Evolutionary conservation across 495 filamentous ascomycete species (phyloP), one percentile per base, ranked within the genome.

Genomic region (Evansstolkia leycettana): DNA sequence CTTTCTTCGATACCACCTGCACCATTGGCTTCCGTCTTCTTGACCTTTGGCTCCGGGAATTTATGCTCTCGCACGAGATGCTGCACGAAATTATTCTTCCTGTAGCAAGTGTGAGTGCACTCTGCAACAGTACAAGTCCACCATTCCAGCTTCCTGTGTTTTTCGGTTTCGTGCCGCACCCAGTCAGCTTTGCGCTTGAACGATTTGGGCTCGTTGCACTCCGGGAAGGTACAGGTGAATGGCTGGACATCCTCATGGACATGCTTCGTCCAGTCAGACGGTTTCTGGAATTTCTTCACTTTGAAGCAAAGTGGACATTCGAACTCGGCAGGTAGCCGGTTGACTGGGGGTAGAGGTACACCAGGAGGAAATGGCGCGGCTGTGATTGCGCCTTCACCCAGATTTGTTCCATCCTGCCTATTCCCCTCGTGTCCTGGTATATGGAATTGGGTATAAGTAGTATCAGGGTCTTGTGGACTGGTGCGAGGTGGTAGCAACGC

Each of bases 181-280:
- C 89, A 96, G 51, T 96, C 89, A 12, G 89, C 89, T 58, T 96
- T 96, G 27, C 89, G 73, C 58, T 96, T 96, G 66, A 95, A 96
- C 15, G 85, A 89, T 55, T 93, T 94, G 16, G 86, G 81, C 34
- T 94, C 87, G 18, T 65, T 72, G 57, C 89, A 96, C 17, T 76
- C 62, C 9, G 77, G 72, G 57, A 90, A 94, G 0, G 86, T 96
- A 58, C 89, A 96, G 7, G 86, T 94, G 47, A 94, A 96, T 3
- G 89, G 89, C 50, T 92, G 83, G 8, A 95, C 75, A 51, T 96
- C 89, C 54, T 96, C 89, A 48, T 93, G 84, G 5, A 96, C 83
- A 48, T 96, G 89, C 53, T 96, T 96, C 10, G 89, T 92, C 89
- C 89, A 96, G 58, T 96, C 89, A 0, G 89, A 94, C 19, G 89